Evolutionary conservation across 345 rosid genomes (phyloP).

Genomic region (Microcos paniculata): DNA sequence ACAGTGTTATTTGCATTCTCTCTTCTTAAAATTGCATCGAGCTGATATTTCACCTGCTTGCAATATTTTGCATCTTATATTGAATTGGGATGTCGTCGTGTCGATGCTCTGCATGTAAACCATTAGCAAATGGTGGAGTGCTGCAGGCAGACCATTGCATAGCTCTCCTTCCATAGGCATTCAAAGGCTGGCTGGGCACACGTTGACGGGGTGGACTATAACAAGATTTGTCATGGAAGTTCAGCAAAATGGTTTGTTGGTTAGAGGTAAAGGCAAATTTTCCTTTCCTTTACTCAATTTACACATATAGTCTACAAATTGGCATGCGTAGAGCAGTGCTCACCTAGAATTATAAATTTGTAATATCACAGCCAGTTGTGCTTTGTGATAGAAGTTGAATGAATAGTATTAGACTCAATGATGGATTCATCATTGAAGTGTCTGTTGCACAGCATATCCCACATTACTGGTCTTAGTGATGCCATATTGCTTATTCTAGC

Average conservation of each 20-base stretch:
- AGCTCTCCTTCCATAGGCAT: background rate
- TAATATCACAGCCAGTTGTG: too few species aligned
- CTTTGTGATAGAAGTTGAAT: too few species aligned
- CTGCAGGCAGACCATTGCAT: background rate
- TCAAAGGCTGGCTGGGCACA: background rate
- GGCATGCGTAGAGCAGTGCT: background rate
- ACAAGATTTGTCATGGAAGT: background rate
- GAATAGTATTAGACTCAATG: too few species aligned
- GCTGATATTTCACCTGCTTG: background rate
- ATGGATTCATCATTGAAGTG: too few species aligned
- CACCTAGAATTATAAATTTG: too few species aligned
- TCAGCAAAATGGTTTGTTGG: background rate
- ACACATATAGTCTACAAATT: background rate
- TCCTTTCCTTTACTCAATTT: background rate
- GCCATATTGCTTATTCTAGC: background rate
- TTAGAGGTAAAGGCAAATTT: background rate
- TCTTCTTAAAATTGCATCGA: background rate
- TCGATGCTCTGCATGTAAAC: background rate
- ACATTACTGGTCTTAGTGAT: too few species aligned
- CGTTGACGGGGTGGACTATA: background rate
- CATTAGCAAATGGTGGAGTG: background rate
- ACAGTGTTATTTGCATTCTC: background rate
- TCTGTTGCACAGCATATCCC: too few species aligned
- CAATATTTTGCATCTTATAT: background rate
- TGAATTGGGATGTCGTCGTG: background rate